Percentiles rank a stretch among this genome's conserved stretches.
These are phyloP conservation scores for Fistulifera pelliculosa DNA, from an alignment of 108 stramenopile genomes.

Conservation along the genomic window DNA sequence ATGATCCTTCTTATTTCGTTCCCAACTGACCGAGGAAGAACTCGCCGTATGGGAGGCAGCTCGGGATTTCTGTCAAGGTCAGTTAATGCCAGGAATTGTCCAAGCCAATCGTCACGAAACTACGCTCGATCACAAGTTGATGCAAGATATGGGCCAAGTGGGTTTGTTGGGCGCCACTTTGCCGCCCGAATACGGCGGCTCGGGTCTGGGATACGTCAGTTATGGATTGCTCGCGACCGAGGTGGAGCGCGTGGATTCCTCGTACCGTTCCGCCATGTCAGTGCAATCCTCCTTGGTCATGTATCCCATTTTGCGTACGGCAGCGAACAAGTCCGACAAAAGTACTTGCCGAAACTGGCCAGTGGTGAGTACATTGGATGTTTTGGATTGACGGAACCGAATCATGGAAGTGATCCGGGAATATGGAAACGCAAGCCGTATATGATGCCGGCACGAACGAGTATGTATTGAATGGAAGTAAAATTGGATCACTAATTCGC, in stretches of 20 bases:
- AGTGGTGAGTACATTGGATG: slow-evolving; percentile 81
- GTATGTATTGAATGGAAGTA: slow-evolving; percentile 87
- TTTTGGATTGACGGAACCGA: slow-evolving; percentile 96
- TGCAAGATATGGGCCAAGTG: slow-evolving; percentile 83
- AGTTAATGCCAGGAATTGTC: slow-evolving; percentile 71
- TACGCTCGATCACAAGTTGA: slow-evolving; percentile 54
- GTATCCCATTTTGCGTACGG: slow-evolving; percentile 93
- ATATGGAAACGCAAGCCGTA: slow-evolving; percentile 80
- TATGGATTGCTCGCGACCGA: slow-evolving; percentile 89
- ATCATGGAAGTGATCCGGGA: slow-evolving; percentile 89
- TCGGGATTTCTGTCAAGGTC: slow-evolving; percentile 63
- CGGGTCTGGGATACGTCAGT: slow-evolving; percentile 70
- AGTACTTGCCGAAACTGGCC: slow-evolving; percentile 84
- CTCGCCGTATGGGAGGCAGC: slow-evolving; percentile 42
- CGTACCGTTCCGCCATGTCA: slow-evolving; percentile 87
- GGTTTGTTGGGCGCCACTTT: slow-evolving; percentile 88
- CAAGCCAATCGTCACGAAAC: slow-evolving; percentile 80
- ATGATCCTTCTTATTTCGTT: slow-evolving; percentile 31
- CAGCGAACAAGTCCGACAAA: slow-evolving; percentile 68
- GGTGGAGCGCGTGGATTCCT: slow-evolving; percentile 84
- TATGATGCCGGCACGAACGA: slow-evolving; percentile 64
- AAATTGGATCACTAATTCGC: slow-evolving; percentile 98
- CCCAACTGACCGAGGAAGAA: slow-evolving; percentile 42
- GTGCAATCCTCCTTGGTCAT: slow-evolving; percentile 93
- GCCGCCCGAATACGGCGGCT: slow-evolving; percentile 76